A percentile compares a stretch with the other conserved stretches of the same genome.
These are phyloP conservation scores for Cyclostephanos invisitatus DNA, from an alignment of 108 stramenopile species.

Conservation along the genomic window DNA sequence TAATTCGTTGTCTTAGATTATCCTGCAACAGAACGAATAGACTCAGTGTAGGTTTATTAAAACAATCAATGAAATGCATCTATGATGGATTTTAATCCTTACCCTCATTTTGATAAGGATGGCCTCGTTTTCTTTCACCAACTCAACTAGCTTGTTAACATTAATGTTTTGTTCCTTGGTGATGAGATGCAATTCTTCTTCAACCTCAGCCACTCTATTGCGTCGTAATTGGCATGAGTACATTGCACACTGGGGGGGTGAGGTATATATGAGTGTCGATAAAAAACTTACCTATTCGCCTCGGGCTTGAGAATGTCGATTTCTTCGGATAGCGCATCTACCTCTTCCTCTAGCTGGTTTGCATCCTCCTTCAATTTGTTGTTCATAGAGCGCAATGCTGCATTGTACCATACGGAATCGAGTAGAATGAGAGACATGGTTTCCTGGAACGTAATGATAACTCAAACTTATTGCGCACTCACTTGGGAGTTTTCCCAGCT, in stretches of 20 bases:
- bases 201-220: conserved; percentile 35
- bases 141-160: conserved; percentile 44
- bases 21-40: conserved; percentile 18
- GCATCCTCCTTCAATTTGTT: conserved; percentile 24
- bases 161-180: conserved; percentile 37
- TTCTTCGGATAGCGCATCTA: conserved; percentile 20
- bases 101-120: conserved; percentile 46
- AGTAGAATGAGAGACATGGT: neutral
- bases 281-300: conserved; percentile 19
- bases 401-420: neutral
- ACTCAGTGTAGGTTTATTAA: conserved; percentile 2
- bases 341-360: conserved; percentile 13
- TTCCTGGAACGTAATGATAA: neutral
- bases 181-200: conserved; percentile 39
- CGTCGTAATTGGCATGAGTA: neutral
- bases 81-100: conserved; percentile 8
- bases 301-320: conserved; percentile 23
- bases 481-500: conserved; percentile 8
- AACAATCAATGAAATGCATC: neutral
- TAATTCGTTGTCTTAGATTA: conserved; percentile 39
- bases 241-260: neutral
- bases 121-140: conserved; percentile 48
- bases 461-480: neutral
- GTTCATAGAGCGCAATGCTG: conserved; percentile 27
- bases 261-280: neutral